These are phyloP conservation scores for Castanea sativa DNA, from an alignment of 306 rosid genomes.

Conservation along the genomic window DNA sequence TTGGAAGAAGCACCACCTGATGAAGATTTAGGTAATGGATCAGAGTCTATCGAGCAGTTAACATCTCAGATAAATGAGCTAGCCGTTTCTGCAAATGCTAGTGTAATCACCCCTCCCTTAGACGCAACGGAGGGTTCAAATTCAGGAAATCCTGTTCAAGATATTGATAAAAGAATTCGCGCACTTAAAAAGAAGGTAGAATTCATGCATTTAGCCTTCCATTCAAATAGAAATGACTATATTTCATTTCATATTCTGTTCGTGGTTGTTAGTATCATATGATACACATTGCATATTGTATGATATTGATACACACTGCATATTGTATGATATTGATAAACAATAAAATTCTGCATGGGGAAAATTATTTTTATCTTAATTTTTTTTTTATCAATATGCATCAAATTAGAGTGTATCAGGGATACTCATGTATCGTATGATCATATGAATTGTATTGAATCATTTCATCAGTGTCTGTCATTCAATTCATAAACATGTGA, in stretches of 20 bases:
- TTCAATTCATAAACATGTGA: too few relatives aligned
- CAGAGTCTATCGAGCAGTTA: slow-evolving; percentile 44
- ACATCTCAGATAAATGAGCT: slow-evolving; percentile 58
- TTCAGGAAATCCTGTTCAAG: slow-evolving; percentile 41
- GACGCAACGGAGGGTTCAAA: slow-evolving; percentile 48
- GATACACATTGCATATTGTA: too few relatives aligned
- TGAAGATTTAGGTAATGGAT: slow-evolving; percentile 21
- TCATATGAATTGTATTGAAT: too few relatives aligned
- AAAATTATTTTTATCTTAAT: too few relatives aligned
- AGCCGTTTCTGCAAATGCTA: slow-evolving; percentile 49
- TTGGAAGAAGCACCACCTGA: slow-evolving; percentile 26
- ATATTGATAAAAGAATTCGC: slow-evolving; percentile 74
- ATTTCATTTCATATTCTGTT: background rate
- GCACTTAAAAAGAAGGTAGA: slow-evolving; percentile 82
- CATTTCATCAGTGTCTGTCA: too few relatives aligned
- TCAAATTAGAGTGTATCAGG: too few relatives aligned
- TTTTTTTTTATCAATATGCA: too few relatives aligned
- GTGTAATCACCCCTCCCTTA: slow-evolving; percentile 37
- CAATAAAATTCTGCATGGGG: too few relatives aligned
- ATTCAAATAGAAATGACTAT: background rate
- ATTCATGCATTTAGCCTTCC: slow-evolving; percentile 3
- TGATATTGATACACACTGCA: too few relatives aligned
- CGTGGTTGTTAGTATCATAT: too few relatives aligned
- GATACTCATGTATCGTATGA: too few relatives aligned
- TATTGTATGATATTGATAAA: too few relatives aligned